These are phyloP conservation scores for Fraxinus xanthoxyloides DNA, from an alignment of 305 asterid genomes.

Conservation along the genomic window DNA sequence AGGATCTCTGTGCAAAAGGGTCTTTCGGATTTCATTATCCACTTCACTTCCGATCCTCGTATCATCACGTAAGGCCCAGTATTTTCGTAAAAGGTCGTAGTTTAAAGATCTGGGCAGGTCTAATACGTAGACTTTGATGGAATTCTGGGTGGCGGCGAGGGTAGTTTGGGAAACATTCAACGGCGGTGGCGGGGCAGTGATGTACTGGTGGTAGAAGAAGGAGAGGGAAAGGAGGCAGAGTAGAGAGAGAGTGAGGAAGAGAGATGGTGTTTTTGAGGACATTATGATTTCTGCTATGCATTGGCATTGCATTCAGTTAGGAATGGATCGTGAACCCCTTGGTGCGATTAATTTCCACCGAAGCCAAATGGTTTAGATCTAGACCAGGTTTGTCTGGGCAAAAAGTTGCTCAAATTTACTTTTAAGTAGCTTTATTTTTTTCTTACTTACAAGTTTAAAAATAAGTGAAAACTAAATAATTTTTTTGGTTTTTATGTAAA, in stretches of 20 bases:
- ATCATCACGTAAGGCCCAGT: slow-evolving; percentile 66
- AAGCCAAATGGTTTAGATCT: not conserved
- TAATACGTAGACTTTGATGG: slow-evolving; percentile 61
- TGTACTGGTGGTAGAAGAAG: slow-evolving; percentile 53
- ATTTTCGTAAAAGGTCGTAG: slow-evolving; percentile 71
- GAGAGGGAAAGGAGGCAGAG: slow-evolving; percentile 48
- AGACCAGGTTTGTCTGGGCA: not conserved
- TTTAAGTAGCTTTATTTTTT: too few species aligned
- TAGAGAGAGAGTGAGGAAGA: slow-evolving; percentile 42
- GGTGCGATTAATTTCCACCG: too few species aligned
- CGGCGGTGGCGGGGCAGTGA: slow-evolving; percentile 25
- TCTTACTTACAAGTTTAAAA: too few species aligned
- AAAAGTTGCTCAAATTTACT: not conserved
- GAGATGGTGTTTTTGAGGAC: slow-evolving; percentile 52
- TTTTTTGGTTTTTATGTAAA: too few species aligned
- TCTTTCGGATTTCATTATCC: slow-evolving; percentile 66
- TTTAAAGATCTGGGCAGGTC: slow-evolving; percentile 90
- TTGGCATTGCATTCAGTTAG: slow-evolving; percentile 1
- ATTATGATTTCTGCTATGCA: slow-evolving; percentile 27
- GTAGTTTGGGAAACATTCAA: slow-evolving; percentile 23
- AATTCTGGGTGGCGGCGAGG: slow-evolving; percentile 30
- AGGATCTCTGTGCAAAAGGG: slow-evolving; percentile 32
- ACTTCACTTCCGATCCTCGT: slow-evolving; percentile 79
- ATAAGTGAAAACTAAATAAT: too few species aligned
- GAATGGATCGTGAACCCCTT: not conserved